These are phyloP conservation scores for Chlamydomonas schloesseri DNA, from an alignment of 139 green algal species.

Conservation along the genomic window DNA sequence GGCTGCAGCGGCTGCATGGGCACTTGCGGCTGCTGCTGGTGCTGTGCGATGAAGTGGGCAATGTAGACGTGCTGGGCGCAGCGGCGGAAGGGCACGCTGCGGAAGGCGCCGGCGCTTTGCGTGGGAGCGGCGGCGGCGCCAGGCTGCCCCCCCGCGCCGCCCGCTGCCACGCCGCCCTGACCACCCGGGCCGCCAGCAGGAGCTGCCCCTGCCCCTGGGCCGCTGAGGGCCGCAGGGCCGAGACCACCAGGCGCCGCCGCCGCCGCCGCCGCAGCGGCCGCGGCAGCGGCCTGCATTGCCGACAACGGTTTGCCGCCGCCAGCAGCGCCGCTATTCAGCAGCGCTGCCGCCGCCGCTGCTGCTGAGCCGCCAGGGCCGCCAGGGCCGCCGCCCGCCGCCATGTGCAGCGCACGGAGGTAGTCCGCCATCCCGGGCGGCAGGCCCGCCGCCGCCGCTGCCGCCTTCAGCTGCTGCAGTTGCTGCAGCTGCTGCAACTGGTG, in stretches of 20 bases:
- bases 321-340: neutral
- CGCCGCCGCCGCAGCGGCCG: neutral
- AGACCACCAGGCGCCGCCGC: neutral
- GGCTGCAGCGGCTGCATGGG: too few relatives aligned
- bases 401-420: conserved; percentile 7
- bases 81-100: conserved; percentile 57
- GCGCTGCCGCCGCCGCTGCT: too few relatives aligned
- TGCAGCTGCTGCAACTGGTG: conserved; percentile 7
- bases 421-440: neutral
- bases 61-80: conserved; percentile 80
- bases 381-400: neutral
- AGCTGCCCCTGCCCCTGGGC: too few relatives aligned
- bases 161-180: neutral
- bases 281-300: conserved; percentile 3
- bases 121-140: neutral
- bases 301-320: neutral
- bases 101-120: neutral
- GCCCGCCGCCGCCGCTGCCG: neutral
- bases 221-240: neutral
- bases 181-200: neutral
- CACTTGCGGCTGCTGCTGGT: conserved; percentile 50
- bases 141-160: neutral
- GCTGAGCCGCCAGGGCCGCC: too few relatives aligned
- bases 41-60: conserved; percentile 75
- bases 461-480: neutral